Evolutionary conservation across 2,329 filamentous ascomycete genomes (phyloP), one percentile per base, ranked within the genome.

Genomic region (Capronia americana): DNA sequence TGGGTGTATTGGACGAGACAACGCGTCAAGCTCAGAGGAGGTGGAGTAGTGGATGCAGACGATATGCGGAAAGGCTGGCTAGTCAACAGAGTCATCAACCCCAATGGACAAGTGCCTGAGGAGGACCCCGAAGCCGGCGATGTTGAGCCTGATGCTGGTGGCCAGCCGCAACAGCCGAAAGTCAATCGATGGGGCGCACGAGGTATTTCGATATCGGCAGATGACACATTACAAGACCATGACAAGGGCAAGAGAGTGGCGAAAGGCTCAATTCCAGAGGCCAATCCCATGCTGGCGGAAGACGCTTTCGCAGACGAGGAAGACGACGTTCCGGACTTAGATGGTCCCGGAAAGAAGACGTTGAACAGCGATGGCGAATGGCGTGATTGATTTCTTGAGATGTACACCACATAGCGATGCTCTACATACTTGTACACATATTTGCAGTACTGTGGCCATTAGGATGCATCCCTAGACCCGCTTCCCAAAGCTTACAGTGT

Each of bases 1-100:
- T 97, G 93, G 93, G 93, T 98, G 1, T 98, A 98, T 83, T 97
- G 92, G 82, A 91, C 90, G 11, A 87, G 94, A 70, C 94, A 97
- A 81, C 88, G 93, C 64, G 93, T 98, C 75, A 97, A 97, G 88
- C 88, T 98, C 17, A 87, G 94, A 68, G 89, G 88, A 71, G 94
- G 94, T 53, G 92, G 92, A 6, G 85, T 97, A 20, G 92, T 98
- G 14, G 94, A 98, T 75, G 90, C 90, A 3, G 93, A 97, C 71
- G 94, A 98, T 76, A 83, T 96, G 75, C 86, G 89, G 70, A 89
- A 92, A 63, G 92, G 93, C 69, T 97, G 93, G 89, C 83, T 98
- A 30, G 86, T 97, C 10, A 87, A 87, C 70, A 87, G 89, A 58
- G 88, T 97, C 70, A 89, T 96, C 67, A 74, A 75, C 20, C 57